phyloP scores from a whole-genome alignment of 1,139 yeast species.

The Yamadazyma taylorii region DNA sequence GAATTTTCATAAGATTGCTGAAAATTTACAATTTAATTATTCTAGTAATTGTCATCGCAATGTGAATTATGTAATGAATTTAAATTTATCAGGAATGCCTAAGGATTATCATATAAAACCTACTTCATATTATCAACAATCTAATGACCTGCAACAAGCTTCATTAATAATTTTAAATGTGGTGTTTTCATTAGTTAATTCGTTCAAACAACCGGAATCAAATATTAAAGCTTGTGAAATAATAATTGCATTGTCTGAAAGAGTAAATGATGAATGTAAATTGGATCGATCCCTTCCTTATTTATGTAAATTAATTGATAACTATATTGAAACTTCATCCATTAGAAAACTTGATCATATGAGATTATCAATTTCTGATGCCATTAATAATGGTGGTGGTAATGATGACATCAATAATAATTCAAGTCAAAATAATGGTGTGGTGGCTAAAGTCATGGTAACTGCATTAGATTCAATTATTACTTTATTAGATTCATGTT shows the following conservation, averaged over 20 bases:
- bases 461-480: conserved; percentile 57
- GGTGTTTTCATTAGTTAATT: conserved; percentile 64
- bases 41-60: not conserved
- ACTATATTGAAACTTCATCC: conserved; percentile 22
- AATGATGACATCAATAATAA: not conserved
- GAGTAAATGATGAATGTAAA: conserved; percentile 78
- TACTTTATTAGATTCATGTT: conserved; percentile 63
- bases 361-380: not conserved
- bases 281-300: conserved; percentile 85
- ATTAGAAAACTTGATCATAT: conserved; percentile 5
- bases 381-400: not conserved
- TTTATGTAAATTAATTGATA: conserved; percentile 50
- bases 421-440: conserved; percentile 1
- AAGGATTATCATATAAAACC: conserved; percentile 42
- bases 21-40: conserved; percentile 47
- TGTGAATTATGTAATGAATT: conserved; percentile 22
- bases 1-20: conserved; percentile 54
- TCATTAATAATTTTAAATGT: conserved; percentile 65
- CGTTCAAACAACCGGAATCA: conserved; percentile 60
- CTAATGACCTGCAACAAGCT: conserved; percentile 40
- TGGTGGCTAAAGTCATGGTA: conserved; percentile 52
- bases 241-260: conserved; percentile 73
- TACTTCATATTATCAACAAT: conserved; percentile 19
- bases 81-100: conserved; percentile 53
- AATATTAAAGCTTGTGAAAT: conserved; percentile 75